These are phyloP conservation scores for Metroxylon sagu DNA, from an alignment of 176 grass and related monocot genomes.

Conservation along the genomic window DNA sequence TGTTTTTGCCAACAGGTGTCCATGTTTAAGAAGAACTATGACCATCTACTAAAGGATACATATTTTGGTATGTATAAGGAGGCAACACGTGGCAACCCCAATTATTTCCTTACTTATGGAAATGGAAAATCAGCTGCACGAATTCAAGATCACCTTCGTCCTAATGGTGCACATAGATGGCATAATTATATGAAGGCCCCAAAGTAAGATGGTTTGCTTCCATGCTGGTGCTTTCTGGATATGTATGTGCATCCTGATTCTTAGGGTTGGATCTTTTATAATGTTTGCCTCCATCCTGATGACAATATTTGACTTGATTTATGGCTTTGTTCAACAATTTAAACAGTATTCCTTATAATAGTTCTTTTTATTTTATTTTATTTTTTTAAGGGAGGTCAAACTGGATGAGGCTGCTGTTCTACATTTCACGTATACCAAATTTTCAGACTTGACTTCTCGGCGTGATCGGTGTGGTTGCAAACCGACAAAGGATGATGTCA, in stretches of 20 bases:
- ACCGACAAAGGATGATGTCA: slow-evolving; percentile 90
- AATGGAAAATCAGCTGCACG: slow-evolving; percentile 97
- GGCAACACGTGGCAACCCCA: slow-evolving; percentile 82
- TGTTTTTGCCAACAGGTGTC: slow-evolving; percentile 53
- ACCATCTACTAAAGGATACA: slow-evolving; percentile 92
- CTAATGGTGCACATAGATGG: slow-evolving; percentile 97
- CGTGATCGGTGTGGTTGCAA: slow-evolving; percentile 97
- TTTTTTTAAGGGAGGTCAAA: slow-evolving; percentile 66
- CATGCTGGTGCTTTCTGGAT: background rate
- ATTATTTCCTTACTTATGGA: slow-evolving; percentile 95
- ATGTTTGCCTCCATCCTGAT: too few relatives aligned
- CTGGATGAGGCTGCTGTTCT: slow-evolving; percentile 95
- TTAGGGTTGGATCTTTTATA: too few relatives aligned
- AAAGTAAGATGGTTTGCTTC: slow-evolving; percentile 44
- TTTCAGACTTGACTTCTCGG: slow-evolving; percentile 91
- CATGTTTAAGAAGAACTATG: slow-evolving; percentile 99
- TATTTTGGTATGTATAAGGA: slow-evolving; percentile 97
- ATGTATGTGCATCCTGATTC: too few relatives aligned
- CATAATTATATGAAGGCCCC: slow-evolving; percentile 84
- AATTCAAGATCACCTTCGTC: slow-evolving; percentile 81
- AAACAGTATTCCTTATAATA: too few relatives aligned
- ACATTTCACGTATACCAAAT: slow-evolving; percentile 91
- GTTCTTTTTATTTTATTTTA: slow-evolving; percentile 9
- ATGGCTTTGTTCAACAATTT: too few relatives aligned
- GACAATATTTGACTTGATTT: too few relatives aligned